Conservation (phyloP, 345 rosid species). For the Salix caprea region DNA sequence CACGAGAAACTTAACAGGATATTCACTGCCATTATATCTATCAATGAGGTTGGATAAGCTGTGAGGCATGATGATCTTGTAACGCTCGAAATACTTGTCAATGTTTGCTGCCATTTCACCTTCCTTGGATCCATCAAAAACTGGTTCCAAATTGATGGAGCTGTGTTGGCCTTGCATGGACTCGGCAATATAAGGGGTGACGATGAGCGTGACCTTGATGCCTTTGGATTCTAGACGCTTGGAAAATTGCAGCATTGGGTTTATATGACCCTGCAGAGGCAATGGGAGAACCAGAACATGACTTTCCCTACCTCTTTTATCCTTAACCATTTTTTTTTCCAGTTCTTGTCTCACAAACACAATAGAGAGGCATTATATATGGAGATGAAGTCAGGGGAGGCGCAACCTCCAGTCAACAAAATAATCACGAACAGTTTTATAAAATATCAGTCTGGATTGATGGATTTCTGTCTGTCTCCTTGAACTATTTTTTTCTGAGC, state of each 20-base stretch:
- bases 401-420: background rate
- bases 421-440: background rate
- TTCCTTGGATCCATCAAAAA: slow-evolving; percentile 32
- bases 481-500: too few species aligned
- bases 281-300: slow-evolving; percentile 20
- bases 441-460: background rate
- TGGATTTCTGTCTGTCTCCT: background rate
- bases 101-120: slow-evolving; percentile 13
- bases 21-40: background rate
- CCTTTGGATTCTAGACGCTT: slow-evolving; percentile 28
- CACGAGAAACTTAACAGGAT: background rate
- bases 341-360: background rate
- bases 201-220: slow-evolving; percentile 14
- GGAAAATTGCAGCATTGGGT: slow-evolving; percentile 33
- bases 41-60: slow-evolving; percentile 29
- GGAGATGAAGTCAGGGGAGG: background rate
- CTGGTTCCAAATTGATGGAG: slow-evolving; percentile 25
- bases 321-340: background rate
- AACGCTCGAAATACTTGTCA: slow-evolving; percentile 25
- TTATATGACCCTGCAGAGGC: slow-evolving; percentile 31
- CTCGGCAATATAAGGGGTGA: slow-evolving; percentile 10
- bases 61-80: slow-evolving; percentile 11
- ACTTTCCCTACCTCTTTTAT: background rate
- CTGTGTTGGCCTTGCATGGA: slow-evolving; percentile 13
- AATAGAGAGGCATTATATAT: background rate